Conservation (phyloP, 768 basidiomycete genomes). For the Trametes sanguinea region DNA sequence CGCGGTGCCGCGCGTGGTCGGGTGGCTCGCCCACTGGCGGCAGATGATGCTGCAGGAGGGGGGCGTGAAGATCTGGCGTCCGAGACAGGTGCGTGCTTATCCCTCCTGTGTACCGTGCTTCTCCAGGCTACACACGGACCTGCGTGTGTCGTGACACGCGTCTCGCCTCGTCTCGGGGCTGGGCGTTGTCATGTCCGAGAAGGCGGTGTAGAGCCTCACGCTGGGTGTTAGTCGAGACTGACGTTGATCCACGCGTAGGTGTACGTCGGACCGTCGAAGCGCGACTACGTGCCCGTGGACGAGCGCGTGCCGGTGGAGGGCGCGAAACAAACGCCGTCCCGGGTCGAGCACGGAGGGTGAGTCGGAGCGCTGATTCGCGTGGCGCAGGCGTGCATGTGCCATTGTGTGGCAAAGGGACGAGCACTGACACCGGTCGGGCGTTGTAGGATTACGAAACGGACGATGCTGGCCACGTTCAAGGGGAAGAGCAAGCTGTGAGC, state of each 20-base stretch:
- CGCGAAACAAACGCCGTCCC: conserved; percentile 57
- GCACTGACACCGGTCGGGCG: conserved; percentile 1
- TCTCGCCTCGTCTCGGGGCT: neutral
- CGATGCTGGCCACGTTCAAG: conserved; percentile 62
- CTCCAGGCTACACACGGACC: too few species aligned
- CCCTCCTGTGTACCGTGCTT: neutral
- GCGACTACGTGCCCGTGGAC: conserved; percentile 72
- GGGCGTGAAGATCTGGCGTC: conserved; percentile 93
- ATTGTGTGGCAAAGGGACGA: conserved; percentile 28
- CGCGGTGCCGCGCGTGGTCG: conserved; percentile 88
- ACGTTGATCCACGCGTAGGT: conserved; percentile 46
- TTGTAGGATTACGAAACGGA: conserved; percentile 65
- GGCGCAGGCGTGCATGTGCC: conserved; percentile 11
- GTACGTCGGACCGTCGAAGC: conserved; percentile 73
- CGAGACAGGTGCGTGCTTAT: conserved; percentile 60
- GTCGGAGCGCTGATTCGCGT: conserved; percentile 2
- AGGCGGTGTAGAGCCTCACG: neutral
- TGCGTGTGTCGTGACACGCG: neutral
- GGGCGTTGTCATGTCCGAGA: conserved; percentile 1
- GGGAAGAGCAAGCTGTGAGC: conserved; percentile 51
- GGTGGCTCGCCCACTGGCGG: conserved; percentile 93
- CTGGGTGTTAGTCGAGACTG: neutral
- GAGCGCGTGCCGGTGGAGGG: conserved; percentile 60
- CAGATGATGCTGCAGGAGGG: conserved; percentile 93
- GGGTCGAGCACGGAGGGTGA: conserved; percentile 75